Percentiles rank a stretch among this genome's conserved stretches.
phyloP scores from a whole-genome alignment of 1,139 yeast genomes.

The Candida tropicalis region DNA sequence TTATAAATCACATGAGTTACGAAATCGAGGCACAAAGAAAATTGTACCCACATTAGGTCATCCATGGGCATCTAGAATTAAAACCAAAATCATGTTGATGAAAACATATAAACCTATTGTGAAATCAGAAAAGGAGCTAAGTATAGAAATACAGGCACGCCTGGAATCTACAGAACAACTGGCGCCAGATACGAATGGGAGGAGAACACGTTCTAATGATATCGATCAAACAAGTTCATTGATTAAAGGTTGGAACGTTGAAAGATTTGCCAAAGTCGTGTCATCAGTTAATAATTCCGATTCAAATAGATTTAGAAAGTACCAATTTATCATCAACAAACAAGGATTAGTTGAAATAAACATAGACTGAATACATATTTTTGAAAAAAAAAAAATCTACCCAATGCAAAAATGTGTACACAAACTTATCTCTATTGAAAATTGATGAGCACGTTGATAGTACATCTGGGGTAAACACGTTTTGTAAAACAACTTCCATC shows the following conservation, averaged over 20 bases:
- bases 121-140: constrained; percentile 9
- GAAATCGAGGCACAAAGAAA: constrained; percentile 22
- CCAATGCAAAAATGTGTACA: no score
- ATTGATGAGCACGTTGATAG: no score
- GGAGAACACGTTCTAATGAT: not conserved
- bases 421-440: no score
- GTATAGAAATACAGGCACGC: not conserved
- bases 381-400: no score
- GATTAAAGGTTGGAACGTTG: constrained; percentile 31
- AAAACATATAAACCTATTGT: constrained; percentile 35
- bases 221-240: constrained; percentile 8
- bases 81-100: constrained; percentile 34
- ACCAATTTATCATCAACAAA: constrained; percentile 20
- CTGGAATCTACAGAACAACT: no score
- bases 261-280: constrained; percentile 31
- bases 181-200: constrained; percentile 2
- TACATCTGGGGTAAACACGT: no score
- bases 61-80: constrained; percentile 40
- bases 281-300: constrained; percentile 18
- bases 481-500: no score
- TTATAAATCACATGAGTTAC: constrained; percentile 18
- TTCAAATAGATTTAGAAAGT: constrained; percentile 14
- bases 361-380: not conserved
- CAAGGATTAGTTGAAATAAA: constrained; percentile 17
- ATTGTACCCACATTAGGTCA: constrained; percentile 45